phyloP scores from a whole-genome alignment of 371 early-diverging fungal genomes.

The Blakeslea trispora region DNA sequence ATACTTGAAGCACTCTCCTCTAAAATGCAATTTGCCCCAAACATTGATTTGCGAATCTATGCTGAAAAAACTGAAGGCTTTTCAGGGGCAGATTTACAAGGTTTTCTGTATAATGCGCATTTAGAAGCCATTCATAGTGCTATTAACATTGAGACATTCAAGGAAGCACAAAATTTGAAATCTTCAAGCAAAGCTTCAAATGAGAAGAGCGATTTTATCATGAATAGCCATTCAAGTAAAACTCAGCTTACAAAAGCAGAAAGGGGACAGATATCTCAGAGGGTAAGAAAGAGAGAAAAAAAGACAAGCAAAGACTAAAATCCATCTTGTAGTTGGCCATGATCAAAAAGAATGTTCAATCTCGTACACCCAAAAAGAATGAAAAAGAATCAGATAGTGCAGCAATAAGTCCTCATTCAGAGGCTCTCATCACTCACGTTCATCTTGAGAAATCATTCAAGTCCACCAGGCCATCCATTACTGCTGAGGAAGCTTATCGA shows the following conservation, averaged over 20 bases:
- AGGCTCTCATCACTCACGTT: conserved; percentile 48
- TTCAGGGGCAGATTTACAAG: conserved; percentile 95
- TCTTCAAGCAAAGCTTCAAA: conserved; percentile 18
- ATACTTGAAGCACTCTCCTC: conserved; percentile 67
- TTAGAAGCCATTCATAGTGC: conserved; percentile 85
- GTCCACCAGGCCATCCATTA: conserved; percentile 67
- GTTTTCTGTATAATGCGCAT: conserved; percentile 89
- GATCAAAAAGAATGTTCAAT: conserved; percentile 50
- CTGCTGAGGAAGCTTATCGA: conserved; percentile 59
- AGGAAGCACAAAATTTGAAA: conserved; percentile 41
- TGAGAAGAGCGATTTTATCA: conserved; percentile 39
- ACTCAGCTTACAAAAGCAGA: conserved; percentile 62
- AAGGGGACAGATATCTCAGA: conserved; percentile 58
- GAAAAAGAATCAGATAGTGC: conserved; percentile 2
- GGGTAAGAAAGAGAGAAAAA: conserved; percentile 41
- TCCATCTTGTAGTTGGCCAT: conserved; percentile 40
- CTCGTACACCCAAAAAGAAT: not conserved
- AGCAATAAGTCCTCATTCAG: conserved; percentile 16
- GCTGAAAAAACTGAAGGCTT: conserved; percentile 76
- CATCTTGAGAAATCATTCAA: conserved; percentile 64
- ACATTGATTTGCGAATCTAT: conserved; percentile 58
- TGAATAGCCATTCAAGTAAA: conserved; percentile 30
- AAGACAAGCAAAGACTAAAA: not conserved
- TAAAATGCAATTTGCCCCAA: conserved; percentile 64
- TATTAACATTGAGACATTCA: conserved; percentile 54